A percentile compares a stretch with the other conserved stretches of the same genome.
Evolutionary conservation across 1,284 basidiomycete genomes (phyloP).

Genomic region (Ceratobasidium sp.): DNA sequence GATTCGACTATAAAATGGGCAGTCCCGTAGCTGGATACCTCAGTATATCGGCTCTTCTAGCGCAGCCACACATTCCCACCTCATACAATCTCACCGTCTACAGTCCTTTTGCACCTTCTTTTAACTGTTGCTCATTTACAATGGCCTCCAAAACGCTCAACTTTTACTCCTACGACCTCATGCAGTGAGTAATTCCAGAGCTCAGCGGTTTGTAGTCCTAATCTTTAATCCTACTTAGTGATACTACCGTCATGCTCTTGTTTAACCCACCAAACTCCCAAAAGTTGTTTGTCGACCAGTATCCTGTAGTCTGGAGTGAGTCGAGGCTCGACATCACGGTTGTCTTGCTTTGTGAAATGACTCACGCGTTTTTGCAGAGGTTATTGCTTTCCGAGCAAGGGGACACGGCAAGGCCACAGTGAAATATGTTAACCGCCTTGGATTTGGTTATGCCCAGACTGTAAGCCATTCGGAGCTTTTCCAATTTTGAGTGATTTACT

Average conservation of each 20-base stretch:
- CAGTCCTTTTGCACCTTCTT: no score
- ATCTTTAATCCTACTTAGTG: neutral
- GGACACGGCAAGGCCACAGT: slow-evolving; percentile 23
- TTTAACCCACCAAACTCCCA: neutral
- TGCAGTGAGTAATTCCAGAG: neutral
- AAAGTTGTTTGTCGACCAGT: slow-evolving; percentile 18
- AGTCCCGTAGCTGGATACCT: no score
- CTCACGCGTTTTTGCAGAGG: neutral
- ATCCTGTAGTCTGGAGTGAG: slow-evolving; percentile 33
- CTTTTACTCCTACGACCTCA: slow-evolving; percentile 20
- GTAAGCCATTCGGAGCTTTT: neutral
- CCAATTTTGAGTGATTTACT: neutral
- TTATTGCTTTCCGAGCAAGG: slow-evolving; percentile 25
- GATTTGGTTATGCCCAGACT: slow-evolving; percentile 29
- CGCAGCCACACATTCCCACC: no score
- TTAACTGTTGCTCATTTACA: neutral
- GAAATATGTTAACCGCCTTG: neutral
- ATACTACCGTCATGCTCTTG: slow-evolving; percentile 26
- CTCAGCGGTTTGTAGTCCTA: neutral
- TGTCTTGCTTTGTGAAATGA: neutral
- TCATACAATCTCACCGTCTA: no score
- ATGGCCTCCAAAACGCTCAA: slow-evolving; percentile 30
- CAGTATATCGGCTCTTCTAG: no score
- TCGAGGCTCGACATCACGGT: neutral
- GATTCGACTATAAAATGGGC: no score